phyloP scores from a whole-genome alignment of 208 protist species.

The Crithidia expoeki region DNA sequence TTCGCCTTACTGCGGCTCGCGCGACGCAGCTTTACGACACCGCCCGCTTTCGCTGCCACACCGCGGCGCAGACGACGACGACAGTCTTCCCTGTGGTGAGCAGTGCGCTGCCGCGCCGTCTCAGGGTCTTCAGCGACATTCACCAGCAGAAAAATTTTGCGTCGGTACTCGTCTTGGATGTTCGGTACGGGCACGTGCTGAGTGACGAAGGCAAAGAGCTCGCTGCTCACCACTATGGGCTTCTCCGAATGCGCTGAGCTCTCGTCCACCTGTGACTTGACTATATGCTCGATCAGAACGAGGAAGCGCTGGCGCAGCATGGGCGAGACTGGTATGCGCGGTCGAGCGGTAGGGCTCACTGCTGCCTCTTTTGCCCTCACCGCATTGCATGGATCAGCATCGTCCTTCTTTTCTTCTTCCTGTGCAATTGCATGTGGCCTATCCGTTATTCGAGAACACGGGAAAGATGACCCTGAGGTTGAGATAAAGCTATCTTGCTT shows the following conservation, averaged over 20 bases:
- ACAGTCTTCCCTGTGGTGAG: slow-evolving; percentile 18
- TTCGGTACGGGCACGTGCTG: slow-evolving; percentile 82
- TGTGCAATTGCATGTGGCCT: not conserved
- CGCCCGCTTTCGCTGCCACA: not conserved
- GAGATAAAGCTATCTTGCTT: no score
- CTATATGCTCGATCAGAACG: slow-evolving; percentile 76
- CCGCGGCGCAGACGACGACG: not conserved
- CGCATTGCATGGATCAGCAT: not conserved
- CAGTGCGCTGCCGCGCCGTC: slow-evolving; percentile 40
- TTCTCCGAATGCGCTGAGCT: slow-evolving; percentile 37
- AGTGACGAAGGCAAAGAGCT: slow-evolving; percentile 80
- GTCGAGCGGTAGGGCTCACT: not conserved
- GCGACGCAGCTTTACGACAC: slow-evolving; percentile 1
- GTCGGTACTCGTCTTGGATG: slow-evolving; percentile 91
- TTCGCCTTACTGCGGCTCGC: not conserved
- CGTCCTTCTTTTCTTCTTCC: not conserved
- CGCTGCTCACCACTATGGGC: slow-evolving; percentile 74
- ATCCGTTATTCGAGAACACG: no score
- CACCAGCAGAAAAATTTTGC: slow-evolving; percentile 90
- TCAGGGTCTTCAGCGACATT: slow-evolving; percentile 77
- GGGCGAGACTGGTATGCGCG: slow-evolving; percentile 40
- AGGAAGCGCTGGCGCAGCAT: slow-evolving; percentile 80
- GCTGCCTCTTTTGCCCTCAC: not conserved
- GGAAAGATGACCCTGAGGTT: no score
- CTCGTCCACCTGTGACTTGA: slow-evolving; percentile 74